These are phyloP conservation scores for Kandelia obovata DNA, from an alignment of 345 rosid species.

Conservation along the genomic window DNA sequence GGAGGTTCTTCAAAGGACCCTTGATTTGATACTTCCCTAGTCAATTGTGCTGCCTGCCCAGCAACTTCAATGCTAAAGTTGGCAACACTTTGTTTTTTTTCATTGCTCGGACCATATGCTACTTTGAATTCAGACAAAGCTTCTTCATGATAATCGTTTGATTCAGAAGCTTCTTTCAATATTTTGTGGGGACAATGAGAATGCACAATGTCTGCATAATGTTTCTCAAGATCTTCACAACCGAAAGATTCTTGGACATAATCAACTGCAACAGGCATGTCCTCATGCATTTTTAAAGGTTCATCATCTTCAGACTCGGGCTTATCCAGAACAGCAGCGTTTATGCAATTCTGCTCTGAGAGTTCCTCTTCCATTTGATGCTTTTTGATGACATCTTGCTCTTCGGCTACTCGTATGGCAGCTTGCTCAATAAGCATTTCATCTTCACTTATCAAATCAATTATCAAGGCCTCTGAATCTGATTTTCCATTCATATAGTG, in stretches of 20 bases:
- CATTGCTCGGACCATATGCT: neutral
- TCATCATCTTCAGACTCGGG: neutral
- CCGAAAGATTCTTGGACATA: neutral
- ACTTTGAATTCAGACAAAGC: neutral
- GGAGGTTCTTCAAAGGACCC: neutral
- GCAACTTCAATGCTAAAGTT: neutral
- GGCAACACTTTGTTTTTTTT: neutral
- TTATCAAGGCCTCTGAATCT: neutral
- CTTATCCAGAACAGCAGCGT: neutral
- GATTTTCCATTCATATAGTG: conserved; percentile 10
- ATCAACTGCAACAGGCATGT: neutral
- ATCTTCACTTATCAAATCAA: neutral
- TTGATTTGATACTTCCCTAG: neutral
- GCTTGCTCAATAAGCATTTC: neutral
- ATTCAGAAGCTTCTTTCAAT: neutral
- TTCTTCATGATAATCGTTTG: neutral
- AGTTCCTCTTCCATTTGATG: neutral
- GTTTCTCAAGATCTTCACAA: neutral
- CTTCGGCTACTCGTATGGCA: neutral
- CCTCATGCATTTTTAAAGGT: conserved; percentile 1
- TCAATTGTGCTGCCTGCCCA: neutral
- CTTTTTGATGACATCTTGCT: conserved; percentile 2
- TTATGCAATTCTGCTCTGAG: neutral
- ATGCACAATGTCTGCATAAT: neutral
- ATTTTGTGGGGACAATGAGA: neutral